Evolutionary conservation across 805 yeast genomes (phyloP).

Genomic region (Metschnikowia lunata): DNA sequence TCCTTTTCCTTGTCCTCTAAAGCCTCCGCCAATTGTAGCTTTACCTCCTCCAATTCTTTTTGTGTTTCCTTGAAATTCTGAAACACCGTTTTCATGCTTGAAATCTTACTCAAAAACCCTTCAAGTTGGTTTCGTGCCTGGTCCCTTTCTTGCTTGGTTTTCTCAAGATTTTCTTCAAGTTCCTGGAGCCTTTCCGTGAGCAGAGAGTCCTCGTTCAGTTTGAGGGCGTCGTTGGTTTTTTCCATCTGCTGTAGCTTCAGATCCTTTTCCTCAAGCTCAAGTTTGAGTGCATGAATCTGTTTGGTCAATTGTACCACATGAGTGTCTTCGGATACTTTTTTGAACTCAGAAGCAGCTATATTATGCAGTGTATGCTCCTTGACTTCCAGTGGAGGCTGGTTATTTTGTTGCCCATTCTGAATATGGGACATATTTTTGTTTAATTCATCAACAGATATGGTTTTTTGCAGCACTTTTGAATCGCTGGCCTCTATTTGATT

Average conservation of each 20-base stretch:
- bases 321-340: no score
- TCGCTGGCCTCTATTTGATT: no score
- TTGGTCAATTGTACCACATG: not conserved
- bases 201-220: constrained; percentile 1
- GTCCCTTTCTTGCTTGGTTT: constrained; percentile 43
- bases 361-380: no score
- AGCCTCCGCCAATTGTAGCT: constrained; percentile 6
- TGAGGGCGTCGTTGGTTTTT: constrained; percentile 1
- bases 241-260: constrained; percentile 3
- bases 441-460: no score
- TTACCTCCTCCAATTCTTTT: constrained; percentile 47
- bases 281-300: constrained; percentile 1
- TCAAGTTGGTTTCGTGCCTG: constrained; percentile 58
- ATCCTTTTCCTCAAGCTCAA: constrained; percentile 4
- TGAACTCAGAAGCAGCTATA: no score
- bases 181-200: not conserved
- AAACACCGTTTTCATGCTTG: constrained; percentile 72
- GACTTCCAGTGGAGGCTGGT: no score
- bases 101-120: constrained; percentile 53
- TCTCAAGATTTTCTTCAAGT: constrained; percentile 6
- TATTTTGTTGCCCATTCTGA: no score
- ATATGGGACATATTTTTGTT: no score
- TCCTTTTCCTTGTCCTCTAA: constrained; percentile 4
- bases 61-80: constrained; percentile 69
- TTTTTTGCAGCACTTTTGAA: no score